Percentiles rank a stretch among this genome's conserved stretches.
phyloP scores from a whole-genome alignment of 306 rosid species.

The Begonia peltatifolia region DNA sequence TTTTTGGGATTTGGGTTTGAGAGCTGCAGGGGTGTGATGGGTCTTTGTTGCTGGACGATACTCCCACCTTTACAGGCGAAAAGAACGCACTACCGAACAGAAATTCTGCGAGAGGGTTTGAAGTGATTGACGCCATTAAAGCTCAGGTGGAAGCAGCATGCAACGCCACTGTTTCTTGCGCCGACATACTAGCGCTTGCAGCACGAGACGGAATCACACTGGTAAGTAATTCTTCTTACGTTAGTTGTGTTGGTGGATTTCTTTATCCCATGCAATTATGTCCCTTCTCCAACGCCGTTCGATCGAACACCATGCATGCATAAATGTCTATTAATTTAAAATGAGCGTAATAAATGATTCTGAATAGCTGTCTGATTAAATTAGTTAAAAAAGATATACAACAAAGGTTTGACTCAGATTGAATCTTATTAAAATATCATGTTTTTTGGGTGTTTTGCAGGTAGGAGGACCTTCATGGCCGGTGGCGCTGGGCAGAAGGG shows the following conservation, averaged over 20 bases:
- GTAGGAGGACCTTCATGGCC: conserved; percentile 65
- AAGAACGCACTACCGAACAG: conserved; percentile 47
- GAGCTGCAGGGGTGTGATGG: conserved; percentile 60
- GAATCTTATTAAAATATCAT: too few species aligned
- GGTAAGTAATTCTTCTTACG: conserved; percentile 16
- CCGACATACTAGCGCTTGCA: conserved; percentile 75
- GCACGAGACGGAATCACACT: conserved; percentile 43
- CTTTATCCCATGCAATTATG: too few species aligned
- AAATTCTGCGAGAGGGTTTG: conserved; percentile 49
- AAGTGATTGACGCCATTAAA: conserved; percentile 67
- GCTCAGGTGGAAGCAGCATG: conserved; percentile 56
- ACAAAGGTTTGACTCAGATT: not conserved
- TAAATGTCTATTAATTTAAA: not conserved
- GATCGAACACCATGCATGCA: not conserved
- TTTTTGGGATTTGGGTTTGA: not conserved
- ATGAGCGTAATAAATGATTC: too few species aligned
- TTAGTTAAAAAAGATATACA: too few species aligned
- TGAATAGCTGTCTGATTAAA: too few species aligned
- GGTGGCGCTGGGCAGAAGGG: conserved; percentile 56
- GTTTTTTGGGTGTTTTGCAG: conserved; percentile 14
- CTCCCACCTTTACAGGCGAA: conserved; percentile 42
- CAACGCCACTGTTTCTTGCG: conserved; percentile 57
- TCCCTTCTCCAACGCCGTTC: too few species aligned
- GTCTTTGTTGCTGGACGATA: conserved; percentile 55
- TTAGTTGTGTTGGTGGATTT: too few species aligned